Evolutionary conservation across 2,329 filamentous ascomycete genomes (phyloP), one percentile per base, ranked within the genome.

Genomic region (Capronia epimyces): DNA sequence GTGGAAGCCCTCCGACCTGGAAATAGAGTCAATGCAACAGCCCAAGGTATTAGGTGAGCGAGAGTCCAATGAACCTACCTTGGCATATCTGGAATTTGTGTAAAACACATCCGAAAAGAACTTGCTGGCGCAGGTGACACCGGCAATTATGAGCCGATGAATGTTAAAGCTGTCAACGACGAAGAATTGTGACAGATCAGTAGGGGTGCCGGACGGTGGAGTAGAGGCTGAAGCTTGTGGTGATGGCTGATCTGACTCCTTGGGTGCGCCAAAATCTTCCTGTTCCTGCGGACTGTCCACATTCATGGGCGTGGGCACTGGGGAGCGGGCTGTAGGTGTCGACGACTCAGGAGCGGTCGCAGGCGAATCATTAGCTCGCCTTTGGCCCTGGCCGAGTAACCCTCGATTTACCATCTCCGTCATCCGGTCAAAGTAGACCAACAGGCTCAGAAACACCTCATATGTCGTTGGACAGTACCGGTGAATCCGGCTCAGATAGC

Each of bases 21-120:
- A 41, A 44, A 39, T 9, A 44, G 32, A 42, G 24, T 40, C 13
- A 24, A 27, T 50, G 27, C 31, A 9, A 25, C 13, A 12, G 3
- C 3, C 15, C 20, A 25, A 15, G 20, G 39, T 18, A 25, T 43
- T 3, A 24, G 16, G 20, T 32, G 13, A 31, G 22, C 24, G 27
- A 20, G 9, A 25, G 13, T 3, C 7, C 21, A 25, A 42, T 47
- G 22, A 13, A 72, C 76, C 57, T 77, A 95, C 93, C 86, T 97
- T 98, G 53, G 93, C 93, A 68, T 98, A 98, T 82, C 93, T 82
- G 49, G 93, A 97, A 70, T 98, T 98, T 8, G 93, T 98, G 67
- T 97, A 98, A 64, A 98, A 98, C 34, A 97, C 91, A 71, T 98
- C 82, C 3, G 91, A 97, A 71, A 98, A 98, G 77, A 97, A 98